These are phyloP conservation scores for Fusarium sp. DNA, from an alignment of 2,329 filamentous ascomycete genomes.

Conservation along the genomic window DNA sequence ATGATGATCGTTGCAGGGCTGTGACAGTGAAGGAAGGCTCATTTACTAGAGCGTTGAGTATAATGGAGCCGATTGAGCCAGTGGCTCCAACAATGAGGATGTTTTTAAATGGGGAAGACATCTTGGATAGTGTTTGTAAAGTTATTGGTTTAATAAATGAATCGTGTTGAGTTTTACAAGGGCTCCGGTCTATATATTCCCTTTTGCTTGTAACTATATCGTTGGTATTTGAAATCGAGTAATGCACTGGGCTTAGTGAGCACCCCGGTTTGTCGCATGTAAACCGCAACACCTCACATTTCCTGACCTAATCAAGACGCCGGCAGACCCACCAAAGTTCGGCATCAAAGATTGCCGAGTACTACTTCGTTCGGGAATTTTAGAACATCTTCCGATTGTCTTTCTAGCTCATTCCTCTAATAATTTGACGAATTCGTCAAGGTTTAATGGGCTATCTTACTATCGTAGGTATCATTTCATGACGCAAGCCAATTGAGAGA, in stretches of 20 bases:
- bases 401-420: background rate
- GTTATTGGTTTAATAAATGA: rapidly evolving
- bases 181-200: too few relatives aligned
- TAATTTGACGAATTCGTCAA: too few relatives aligned
- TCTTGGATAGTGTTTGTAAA: too few relatives aligned
- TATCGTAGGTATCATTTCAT: too few relatives aligned
- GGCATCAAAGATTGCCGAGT: background rate
- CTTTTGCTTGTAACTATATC: background rate
- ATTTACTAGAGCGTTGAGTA: background rate
- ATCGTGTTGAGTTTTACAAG: too few relatives aligned
- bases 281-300: background rate
- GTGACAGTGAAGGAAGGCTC: background rate
- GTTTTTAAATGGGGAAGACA: constrained; percentile 4
- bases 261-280: too few relatives aligned
- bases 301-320: background rate
- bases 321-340: background rate
- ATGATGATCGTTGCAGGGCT: background rate
- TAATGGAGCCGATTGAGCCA: background rate
- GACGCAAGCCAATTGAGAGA: too few relatives aligned
- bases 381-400: background rate
- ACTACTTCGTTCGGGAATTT: background rate
- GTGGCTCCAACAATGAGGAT: background rate
- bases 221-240: background rate
- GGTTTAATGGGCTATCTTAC: too few relatives aligned
- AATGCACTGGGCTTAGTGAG: background rate